Percentiles rank a stretch among this genome's conserved stretches.
phyloP scores from a whole-genome alignment of 1,284 basidiomycete species.

The Rhizoctonia solani region DNA sequence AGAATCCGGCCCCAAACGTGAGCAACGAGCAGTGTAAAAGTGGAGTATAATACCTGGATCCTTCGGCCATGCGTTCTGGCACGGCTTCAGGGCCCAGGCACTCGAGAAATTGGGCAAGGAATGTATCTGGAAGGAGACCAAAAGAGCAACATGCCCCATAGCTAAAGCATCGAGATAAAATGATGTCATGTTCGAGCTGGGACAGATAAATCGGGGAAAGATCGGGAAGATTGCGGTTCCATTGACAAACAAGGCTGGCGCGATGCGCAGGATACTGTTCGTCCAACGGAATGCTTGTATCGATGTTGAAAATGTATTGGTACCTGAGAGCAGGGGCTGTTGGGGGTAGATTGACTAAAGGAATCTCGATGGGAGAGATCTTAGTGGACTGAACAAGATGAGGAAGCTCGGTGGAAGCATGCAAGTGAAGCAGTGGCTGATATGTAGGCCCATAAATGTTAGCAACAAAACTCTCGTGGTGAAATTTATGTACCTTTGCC shows the following conservation, averaged over 20 bases:
- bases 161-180: conserved; percentile 12
- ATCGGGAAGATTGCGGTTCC: conserved; percentile 20
- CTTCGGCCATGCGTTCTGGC: too few relatives aligned
- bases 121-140: conserved; percentile 3
- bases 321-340: neutral
- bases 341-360: too few relatives aligned
- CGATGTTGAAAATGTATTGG: conserved; percentile 25
- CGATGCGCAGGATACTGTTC: neutral
- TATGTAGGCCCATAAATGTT: too few relatives aligned
- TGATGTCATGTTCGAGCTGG: conserved; percentile 1
- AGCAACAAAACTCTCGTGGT: too few relatives aligned
- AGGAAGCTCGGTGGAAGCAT: too few relatives aligned
- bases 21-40: conserved; percentile 20
- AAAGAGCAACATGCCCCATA: conserved; percentile 12
- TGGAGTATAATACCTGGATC: neutral
- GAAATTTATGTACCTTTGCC: too few relatives aligned
- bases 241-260: conserved; percentile 10
- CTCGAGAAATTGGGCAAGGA: conserved; percentile 9
- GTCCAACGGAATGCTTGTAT: neutral
- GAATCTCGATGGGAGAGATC: too few relatives aligned
- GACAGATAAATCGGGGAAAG: neutral
- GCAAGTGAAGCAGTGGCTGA: too few relatives aligned
- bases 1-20: conserved; percentile 4
- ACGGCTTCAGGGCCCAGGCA: neutral
- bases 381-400: too few relatives aligned